Conservation (phyloP, 2,329 filamentous ascomycete species). For the Colletotrichum sp. region DNA sequence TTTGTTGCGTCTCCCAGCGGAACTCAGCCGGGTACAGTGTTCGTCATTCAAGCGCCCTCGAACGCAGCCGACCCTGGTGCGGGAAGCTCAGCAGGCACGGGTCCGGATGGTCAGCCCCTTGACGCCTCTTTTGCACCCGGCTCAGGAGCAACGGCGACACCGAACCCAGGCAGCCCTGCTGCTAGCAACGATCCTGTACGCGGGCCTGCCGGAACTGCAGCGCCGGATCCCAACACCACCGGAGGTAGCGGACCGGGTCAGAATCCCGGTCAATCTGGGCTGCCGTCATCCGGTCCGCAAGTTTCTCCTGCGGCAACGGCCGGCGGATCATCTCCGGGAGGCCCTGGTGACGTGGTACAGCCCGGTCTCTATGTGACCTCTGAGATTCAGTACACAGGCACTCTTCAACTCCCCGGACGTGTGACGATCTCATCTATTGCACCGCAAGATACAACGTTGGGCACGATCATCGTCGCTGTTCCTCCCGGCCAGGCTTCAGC, state of each 20-base stretch:
- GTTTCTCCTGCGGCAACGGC: background rate
- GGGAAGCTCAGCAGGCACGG: background rate
- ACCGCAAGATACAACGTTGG: background rate
- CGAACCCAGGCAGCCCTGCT: background rate
- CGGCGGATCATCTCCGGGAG: background rate
- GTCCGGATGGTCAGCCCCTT: background rate
- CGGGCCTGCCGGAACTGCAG: background rate
- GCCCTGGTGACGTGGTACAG: background rate
- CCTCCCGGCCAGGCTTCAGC: background rate
- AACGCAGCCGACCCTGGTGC: background rate
- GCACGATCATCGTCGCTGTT: constrained; percentile 2
- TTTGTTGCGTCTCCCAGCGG: constrained; percentile 8
- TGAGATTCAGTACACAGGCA: background rate
- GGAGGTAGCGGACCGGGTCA: background rate
- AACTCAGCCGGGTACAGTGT: constrained; percentile 2
- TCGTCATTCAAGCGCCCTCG: background rate
- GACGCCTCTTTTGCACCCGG: background rate
- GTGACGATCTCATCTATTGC: background rate
- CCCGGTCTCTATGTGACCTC: background rate
- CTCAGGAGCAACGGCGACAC: background rate
- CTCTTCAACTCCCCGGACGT: background rate
- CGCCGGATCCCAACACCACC: background rate
- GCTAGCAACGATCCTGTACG: background rate
- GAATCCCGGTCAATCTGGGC: background rate
- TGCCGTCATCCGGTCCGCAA: background rate